A percentile compares a stretch with the other conserved stretches of the same genome.
phyloP scores from a whole-genome alignment of 768 basidiomycete species.

The Suillus sp. region DNA sequence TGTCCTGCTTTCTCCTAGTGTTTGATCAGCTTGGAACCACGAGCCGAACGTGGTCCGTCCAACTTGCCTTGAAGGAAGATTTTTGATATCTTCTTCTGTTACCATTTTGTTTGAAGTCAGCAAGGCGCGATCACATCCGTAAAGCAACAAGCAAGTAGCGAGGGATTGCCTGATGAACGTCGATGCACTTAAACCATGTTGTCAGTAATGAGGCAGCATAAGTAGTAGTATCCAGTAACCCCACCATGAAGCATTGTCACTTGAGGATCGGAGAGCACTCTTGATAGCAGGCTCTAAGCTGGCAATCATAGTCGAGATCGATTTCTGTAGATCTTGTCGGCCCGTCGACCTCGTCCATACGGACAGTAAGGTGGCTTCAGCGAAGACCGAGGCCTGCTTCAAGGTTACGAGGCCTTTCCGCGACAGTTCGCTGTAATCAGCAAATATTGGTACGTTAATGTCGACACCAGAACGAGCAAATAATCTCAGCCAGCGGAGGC shows the following conservation, averaged over 20 bases:
- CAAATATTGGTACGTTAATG: constrained; percentile 54
- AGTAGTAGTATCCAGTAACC: neutral
- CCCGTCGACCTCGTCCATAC: constrained; percentile 63
- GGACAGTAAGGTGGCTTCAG: constrained; percentile 56
- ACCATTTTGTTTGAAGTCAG: constrained; percentile 51
- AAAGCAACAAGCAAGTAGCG: constrained; percentile 60
- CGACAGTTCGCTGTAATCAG: constrained; percentile 47
- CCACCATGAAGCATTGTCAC: constrained; percentile 40
- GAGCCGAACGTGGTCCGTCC: neutral
- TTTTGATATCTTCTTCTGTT: constrained; percentile 45
- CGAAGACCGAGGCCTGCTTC: constrained; percentile 48
- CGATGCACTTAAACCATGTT: constrained; percentile 26
- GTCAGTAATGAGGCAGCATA: neutral
- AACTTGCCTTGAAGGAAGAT: constrained; percentile 60
- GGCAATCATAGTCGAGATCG: constrained; percentile 51
- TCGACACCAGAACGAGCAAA: constrained; percentile 68
- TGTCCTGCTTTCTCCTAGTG: constrained; percentile 49
- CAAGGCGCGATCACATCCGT: constrained; percentile 60
- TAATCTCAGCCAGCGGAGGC: constrained; percentile 61
- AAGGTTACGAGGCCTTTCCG: constrained; percentile 42
- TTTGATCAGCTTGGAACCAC: neutral
- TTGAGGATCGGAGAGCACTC: constrained; percentile 35
- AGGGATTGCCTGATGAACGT: constrained; percentile 64
- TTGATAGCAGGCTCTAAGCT: constrained; percentile 45
- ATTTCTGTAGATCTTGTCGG: constrained; percentile 56